Base-by-base conservation (phyloP, 768 basidiomycete species). In the Jaapia argillacea region DNA sequence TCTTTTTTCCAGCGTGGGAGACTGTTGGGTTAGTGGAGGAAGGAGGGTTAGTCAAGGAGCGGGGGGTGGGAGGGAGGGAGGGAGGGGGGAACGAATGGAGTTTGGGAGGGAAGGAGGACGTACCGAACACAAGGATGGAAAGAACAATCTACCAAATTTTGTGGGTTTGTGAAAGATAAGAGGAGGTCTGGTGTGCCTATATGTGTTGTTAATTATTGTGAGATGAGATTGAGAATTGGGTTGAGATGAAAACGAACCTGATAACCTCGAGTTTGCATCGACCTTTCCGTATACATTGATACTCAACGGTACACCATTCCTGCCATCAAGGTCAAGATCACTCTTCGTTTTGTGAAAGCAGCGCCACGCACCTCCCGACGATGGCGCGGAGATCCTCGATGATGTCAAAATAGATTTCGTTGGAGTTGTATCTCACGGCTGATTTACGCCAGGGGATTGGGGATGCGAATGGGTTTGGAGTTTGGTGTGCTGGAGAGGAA, bases 111-210 rank as follows among this genome's bases (percentile, higher is more conserved):
- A 13, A 48, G 43, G 20, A 2, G 28, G 7, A 58, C 76, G 45
- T 59, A 89, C 89, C 93, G 75, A 44, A 98, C 81, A 58, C 91
- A 96, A 24, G 92, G 79, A 58, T 98, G 94, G 60, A 98, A 94
- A 2, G 86, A 77, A 48, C 82, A 85, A 52, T 93, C 87, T 2
- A 67, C 68, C 53, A 92, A 65, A 24, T 77, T 72, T 52, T 76
- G 75, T 1, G 86, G 72, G 57, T 88, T 90, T 5, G 75, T 70
- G 57, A 94, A 86, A 12, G 73, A 77, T 45, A 94, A 59, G 2
- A 80, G 66, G 42, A 93, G 71, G 54, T 96, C 93, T n/a, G 93
- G 93, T 36, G 82, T 92, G 36, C 91, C 92, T 82, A 58, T 51
- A 35, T 4, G 36, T 3, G 24, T 36, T 31, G 21, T 16, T 7